Conservation (phyloP, 495 filamentous ascomycete species). For the Tricharina praecox region DNA sequence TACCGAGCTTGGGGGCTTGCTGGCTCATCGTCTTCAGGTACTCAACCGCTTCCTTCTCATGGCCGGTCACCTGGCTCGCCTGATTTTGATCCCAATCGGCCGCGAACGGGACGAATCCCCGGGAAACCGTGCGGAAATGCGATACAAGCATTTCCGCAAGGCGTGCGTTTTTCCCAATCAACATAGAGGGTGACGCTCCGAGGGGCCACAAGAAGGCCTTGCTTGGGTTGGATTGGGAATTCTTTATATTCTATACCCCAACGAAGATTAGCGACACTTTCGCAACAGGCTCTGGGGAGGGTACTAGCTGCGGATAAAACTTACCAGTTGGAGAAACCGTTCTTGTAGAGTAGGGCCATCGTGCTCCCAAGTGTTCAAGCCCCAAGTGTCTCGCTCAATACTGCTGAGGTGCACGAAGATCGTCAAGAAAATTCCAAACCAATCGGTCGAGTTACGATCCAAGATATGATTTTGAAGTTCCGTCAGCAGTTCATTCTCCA, state of each 20-base stretch:
- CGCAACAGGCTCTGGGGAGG: no score
- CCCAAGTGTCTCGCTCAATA: slow-evolving; percentile 23
- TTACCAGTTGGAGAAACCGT: slow-evolving; percentile 14
- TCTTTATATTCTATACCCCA: slow-evolving; percentile 10
- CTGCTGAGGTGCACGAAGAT: slow-evolving; percentile 17
- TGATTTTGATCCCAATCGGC: slow-evolving; percentile 24
- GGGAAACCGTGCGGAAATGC: slow-evolving; percentile 23
- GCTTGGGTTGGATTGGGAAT: slow-evolving; percentile 6
- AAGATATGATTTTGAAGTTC: slow-evolving; percentile 23
- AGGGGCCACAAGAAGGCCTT: slow-evolving; percentile 22
- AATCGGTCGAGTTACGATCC: slow-evolving; percentile 19
- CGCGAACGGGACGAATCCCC: slow-evolving; percentile 22
- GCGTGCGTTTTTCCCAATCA: slow-evolving; percentile 17
- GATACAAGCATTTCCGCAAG: slow-evolving; percentile 23
- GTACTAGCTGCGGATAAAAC: no score
- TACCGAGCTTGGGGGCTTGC: slow-evolving; percentile 14
- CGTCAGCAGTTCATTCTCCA: slow-evolving; percentile 20
- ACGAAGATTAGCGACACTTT: no score
- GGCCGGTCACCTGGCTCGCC: slow-evolving; percentile 15
- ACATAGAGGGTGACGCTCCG: slow-evolving; percentile 8
- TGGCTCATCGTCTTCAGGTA: slow-evolving; percentile 20
- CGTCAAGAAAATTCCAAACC: slow-evolving; percentile 25
- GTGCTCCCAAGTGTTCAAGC: slow-evolving; percentile 16
- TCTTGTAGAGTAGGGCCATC: slow-evolving; percentile 12
- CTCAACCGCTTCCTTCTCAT: slow-evolving; percentile 17